These are phyloP conservation scores for Geotrichum bryndzae DNA, from an alignment of 1,139 yeast species.

Conservation along the genomic window DNA sequence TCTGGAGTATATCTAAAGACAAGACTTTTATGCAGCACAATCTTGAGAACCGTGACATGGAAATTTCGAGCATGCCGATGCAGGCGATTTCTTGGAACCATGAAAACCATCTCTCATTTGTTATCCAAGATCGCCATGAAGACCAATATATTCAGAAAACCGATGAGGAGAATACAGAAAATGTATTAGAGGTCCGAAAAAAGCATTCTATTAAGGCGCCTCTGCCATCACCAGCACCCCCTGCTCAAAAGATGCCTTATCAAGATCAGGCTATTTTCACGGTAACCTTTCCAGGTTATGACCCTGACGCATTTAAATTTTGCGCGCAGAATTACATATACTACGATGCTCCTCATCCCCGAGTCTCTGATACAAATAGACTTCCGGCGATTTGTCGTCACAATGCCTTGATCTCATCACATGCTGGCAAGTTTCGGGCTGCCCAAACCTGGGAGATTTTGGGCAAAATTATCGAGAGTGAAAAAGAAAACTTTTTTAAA, in stretches of 20 bases:
- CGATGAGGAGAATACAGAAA: constrained; percentile 13
- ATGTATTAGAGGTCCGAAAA: constrained; percentile 4
- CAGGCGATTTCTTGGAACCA: constrained; percentile 56
- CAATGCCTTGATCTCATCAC: constrained; percentile 55
- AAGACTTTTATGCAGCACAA: constrained; percentile 52
- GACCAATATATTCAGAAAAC: constrained; percentile 12
- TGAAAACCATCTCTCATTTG: constrained; percentile 46
- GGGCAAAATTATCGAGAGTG: constrained; percentile 50
- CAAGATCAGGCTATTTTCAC: constrained; percentile 21
- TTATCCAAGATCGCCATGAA: constrained; percentile 43
- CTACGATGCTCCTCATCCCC: constrained; percentile 18
- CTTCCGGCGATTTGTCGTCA: constrained; percentile 49
- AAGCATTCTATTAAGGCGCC: not conserved
- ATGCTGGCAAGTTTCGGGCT: constrained; percentile 49
- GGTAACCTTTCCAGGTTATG: constrained; percentile 31
- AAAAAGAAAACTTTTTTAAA: constrained; percentile 28
- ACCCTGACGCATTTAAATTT: constrained; percentile 26
- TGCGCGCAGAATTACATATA: constrained; percentile 32
- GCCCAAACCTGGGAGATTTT: constrained; percentile 69
- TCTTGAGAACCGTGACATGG: constrained; percentile 45
- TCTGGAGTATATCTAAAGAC: constrained; percentile 51
- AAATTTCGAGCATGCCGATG: constrained; percentile 49
- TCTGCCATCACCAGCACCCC: not conserved
- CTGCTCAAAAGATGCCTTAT: not conserved
- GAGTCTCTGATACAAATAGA: constrained; percentile 38